phyloP scores from a whole-genome alignment of 148 eudicot species.

The Camellia granthamiana region DNA sequence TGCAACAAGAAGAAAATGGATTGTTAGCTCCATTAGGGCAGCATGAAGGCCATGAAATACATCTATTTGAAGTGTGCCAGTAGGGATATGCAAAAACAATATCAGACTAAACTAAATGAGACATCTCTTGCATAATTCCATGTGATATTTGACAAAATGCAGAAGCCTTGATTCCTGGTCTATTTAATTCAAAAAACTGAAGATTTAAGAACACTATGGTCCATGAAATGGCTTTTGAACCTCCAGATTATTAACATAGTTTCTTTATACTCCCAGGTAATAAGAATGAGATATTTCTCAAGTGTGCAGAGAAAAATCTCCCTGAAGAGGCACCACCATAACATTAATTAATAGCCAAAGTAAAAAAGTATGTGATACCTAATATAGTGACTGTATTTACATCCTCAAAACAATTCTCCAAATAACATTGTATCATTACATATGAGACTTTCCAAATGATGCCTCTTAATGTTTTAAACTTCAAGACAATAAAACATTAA shows the following conservation, averaged over 20 bases:
- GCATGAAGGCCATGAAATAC: not conserved
- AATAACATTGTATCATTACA: not conserved
- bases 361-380: not conserved
- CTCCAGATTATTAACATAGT: too few relatives aligned
- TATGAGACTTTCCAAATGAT: not conserved
- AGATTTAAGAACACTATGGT: too few relatives aligned
- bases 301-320: too few relatives aligned
- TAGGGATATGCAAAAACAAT: not conserved
- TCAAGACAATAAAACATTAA: too few relatives aligned
- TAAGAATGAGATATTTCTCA: too few relatives aligned
- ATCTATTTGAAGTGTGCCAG: constrained; percentile 1
- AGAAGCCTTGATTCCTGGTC: not conserved
- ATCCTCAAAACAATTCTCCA: not conserved
- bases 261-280: too few relatives aligned
- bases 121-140: not conserved
- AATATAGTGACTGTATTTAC: not conserved
- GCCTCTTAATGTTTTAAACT: too few relatives aligned
- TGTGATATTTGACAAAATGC: not conserved
- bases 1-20: constrained; percentile 22
- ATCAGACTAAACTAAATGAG: not conserved
- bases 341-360: not conserved
- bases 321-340: not conserved
- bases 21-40: not conserved
- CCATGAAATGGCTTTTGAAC: too few relatives aligned
- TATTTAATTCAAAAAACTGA: not conserved